Base-by-base conservation (phyloP, 345 rosid genomes). In the Dipteronia sinensis region DNA sequence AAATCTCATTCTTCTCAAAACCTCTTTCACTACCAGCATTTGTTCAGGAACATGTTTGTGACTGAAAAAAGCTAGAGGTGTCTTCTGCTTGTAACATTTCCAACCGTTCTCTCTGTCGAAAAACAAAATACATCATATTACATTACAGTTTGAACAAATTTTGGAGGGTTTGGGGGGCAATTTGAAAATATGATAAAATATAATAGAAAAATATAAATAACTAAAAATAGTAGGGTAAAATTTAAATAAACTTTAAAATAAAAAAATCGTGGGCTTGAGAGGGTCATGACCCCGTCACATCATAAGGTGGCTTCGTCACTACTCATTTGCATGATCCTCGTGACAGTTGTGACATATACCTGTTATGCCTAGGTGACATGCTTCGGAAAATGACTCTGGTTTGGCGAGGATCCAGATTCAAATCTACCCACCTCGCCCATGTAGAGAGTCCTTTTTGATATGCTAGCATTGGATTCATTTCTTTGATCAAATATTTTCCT, bases 51-150 rank as follows among this genome's bases (percentile, higher is more conserved):
- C 80, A 68, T 91, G 96, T n/a, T 74, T 82, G 83, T 87, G 97
- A 72, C 86, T 92, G 49, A 82, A 85, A 64, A 72, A 78, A 16
- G 90, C 83, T 67, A 91, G 83, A 8, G 98, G 99, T 53, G 84
- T 74, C 84, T 79, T 91, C 78, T 95, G 97, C 80, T 92, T 90
- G 77, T 91, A 93, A 85, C 99, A 95, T 82, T 83, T 91, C 90
- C 91, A 87, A 20, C 99, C 98, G 78, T 92, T 92, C 61, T 90
- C 87, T 79, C 98, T 95, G 90, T 63, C 67, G 6, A 80, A 67
- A 11, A 40, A 51, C 12, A 20, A 19, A 49, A 40, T 49, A 10
- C 17, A 53, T 34, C 38, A 34, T 34, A 53, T 53, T 20, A 53
- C 8, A 53, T 42, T 8, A 34, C 38, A 4, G 38, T 34, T 34